Conservation (phyloP, 2,329 filamentous ascomycete genomes). For the Didymella exigua region DNA sequence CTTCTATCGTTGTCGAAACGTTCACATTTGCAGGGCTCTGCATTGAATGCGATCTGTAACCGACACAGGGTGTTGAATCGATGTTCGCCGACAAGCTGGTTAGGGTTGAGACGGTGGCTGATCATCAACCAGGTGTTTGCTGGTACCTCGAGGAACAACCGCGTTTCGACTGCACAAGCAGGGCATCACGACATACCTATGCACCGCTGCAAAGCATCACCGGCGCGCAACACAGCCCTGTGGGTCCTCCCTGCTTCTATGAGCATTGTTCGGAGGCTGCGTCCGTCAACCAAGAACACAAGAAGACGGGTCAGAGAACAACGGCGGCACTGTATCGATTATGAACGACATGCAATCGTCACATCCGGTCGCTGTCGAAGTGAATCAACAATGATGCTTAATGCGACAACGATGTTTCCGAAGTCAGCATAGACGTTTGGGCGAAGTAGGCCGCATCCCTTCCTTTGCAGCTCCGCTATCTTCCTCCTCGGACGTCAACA, state of each 20-base stretch:
- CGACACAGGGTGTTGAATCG: background rate
- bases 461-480: background rate
- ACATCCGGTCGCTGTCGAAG: background rate
- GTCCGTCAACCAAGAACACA: background rate
- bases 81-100: background rate
- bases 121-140: background rate
- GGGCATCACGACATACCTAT: background rate
- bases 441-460: constrained; percentile 3
- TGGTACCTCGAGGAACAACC: background rate
- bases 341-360: background rate
- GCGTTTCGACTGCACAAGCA: background rate
- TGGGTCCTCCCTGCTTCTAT: background rate
- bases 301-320: background rate
- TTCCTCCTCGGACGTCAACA: constrained; percentile 14
- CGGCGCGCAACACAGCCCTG: background rate
- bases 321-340: background rate
- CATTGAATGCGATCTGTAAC: background rate
- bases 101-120: background rate
- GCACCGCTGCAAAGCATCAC: background rate
- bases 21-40: background rate
- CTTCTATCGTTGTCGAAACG: background rate
- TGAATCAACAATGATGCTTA: background rate
- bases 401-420: constrained; percentile 10
- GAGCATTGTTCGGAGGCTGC: background rate
- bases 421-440: constrained; percentile 3